These are phyloP conservation scores for Apostasia shenzhenica DNA, from an alignment of 106 monocot species.

Conservation along the genomic window DNA sequence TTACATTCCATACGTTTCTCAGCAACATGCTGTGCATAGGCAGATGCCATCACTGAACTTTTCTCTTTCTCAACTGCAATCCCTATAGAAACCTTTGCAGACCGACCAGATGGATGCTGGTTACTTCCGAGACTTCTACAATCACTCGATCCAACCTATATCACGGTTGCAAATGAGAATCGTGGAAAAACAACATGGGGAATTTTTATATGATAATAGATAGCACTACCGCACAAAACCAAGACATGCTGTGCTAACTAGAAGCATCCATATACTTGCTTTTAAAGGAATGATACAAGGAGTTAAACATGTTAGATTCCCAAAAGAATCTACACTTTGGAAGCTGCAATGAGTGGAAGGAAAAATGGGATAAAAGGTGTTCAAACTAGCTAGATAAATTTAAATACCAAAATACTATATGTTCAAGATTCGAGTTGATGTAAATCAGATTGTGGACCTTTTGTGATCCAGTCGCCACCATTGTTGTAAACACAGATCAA, in stretches of 20 bases:
- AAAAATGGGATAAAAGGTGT: neutral
- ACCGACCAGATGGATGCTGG: slow-evolving; percentile 37
- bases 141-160: slow-evolving; percentile 32
- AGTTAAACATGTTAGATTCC: neutral
- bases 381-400: neutral
- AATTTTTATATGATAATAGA: neutral
- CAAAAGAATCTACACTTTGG: too few relatives aligned
- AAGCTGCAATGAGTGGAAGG: too few relatives aligned
- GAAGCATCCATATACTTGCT: neutral
- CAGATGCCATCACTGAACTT: slow-evolving; percentile 4
- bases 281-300: neutral
- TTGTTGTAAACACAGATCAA: neutral
- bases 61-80: slow-evolving; percentile 42
- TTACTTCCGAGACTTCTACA: slow-evolving; percentile 43
- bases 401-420: slow-evolving; percentile 1
- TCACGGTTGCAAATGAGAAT: neutral
- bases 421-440: neutral
- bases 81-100: slow-evolving; percentile 82
- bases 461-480: slow-evolving; percentile 9
- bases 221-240: neutral
- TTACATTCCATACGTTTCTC: slow-evolving; percentile 11
- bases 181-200: neutral
- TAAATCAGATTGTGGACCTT: slow-evolving; percentile 11
- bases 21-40: slow-evolving; percentile 7
- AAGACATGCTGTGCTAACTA: neutral